A percentile compares a stretch with the other conserved stretches of the same genome.
Conservation (phyloP, 192 early-diverging fungal genomes). For the Coemansia asiatica region DNA sequence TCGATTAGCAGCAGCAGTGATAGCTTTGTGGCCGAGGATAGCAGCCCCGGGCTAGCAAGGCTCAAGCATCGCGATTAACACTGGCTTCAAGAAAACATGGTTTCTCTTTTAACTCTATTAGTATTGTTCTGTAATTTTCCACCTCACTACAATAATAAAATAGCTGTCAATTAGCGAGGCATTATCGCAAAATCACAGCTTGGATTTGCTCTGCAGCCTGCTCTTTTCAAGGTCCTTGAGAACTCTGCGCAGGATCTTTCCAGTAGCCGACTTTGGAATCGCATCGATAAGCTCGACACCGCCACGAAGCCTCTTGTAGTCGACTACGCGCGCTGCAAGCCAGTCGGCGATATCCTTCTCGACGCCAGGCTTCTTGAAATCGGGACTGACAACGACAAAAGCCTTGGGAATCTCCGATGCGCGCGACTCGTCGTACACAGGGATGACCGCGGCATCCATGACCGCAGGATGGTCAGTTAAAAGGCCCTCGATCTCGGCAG, state of each 20-base stretch:
- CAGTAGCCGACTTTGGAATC: constrained; percentile 79
- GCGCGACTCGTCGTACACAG: constrained; percentile 60
- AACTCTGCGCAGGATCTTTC: constrained; percentile 80
- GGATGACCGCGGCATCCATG: constrained; percentile 68
- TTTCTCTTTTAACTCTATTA: too few relatives aligned
- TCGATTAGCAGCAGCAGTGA: background rate
- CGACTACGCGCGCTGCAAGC: constrained; percentile 62
- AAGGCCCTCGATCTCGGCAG: constrained; percentile 84
- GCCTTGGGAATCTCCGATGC: constrained; percentile 78
- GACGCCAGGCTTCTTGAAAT: constrained; percentile 31
- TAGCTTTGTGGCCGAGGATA: background rate
- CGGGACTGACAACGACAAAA: constrained; percentile 68
- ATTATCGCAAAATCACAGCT: constrained; percentile 15
- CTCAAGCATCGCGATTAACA: constrained; percentile 8
- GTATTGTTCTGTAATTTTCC: background rate
- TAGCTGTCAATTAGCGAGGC: too few relatives aligned
- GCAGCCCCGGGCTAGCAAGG: background rate
- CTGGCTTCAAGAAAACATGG: background rate
- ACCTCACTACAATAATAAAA: too few relatives aligned
- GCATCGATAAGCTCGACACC: constrained; percentile 70
- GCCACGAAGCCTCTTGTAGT: constrained; percentile 77
- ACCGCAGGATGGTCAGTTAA: constrained; percentile 69
- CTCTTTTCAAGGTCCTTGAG: constrained; percentile 45
- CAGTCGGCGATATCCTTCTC: constrained; percentile 52
- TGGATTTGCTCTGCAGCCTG: constrained; percentile 16